phyloP scores from a whole-genome alignment of 257 asterid genomes.

The Solanum neorickii region DNA sequence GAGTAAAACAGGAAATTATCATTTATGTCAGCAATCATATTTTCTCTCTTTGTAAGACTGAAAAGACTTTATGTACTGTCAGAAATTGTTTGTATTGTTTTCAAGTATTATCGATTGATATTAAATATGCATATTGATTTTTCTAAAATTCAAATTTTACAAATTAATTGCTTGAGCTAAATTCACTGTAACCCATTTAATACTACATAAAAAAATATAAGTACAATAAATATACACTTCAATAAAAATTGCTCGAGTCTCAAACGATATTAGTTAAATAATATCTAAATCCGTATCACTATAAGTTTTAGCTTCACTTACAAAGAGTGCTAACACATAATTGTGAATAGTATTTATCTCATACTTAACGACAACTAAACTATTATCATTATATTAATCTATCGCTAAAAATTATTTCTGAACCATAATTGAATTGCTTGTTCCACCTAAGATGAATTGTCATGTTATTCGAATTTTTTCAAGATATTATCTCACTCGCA shows the following conservation, averaged over 20 bases:
- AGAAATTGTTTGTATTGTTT: no score
- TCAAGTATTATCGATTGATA: no score
- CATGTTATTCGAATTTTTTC: not conserved
- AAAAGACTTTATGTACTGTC: not conserved
- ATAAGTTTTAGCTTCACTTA: no score
- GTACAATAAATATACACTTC: no score
- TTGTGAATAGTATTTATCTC: not conserved
- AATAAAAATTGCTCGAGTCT: fast-evolving
- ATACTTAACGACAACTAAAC: not conserved
- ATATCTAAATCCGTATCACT: not conserved
- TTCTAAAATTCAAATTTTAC: not conserved
- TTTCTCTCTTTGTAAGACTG: not conserved
- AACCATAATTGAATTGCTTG: not conserved
- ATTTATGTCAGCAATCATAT: not conserved
- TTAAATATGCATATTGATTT: no score
- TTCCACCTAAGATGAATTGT: not conserved
- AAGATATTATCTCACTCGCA: not conserved
- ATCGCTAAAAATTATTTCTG: no score
- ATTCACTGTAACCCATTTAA: not conserved
- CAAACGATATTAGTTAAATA: fast-evolving
- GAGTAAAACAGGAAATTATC: not conserved
- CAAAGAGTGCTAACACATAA: no score
- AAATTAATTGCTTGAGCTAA: not conserved
- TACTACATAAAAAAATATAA: no score
- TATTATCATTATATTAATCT: no score